phyloP scores from a whole-genome alignment of 164 flowering plant genomes.

The Saururus chinensis region DNA sequence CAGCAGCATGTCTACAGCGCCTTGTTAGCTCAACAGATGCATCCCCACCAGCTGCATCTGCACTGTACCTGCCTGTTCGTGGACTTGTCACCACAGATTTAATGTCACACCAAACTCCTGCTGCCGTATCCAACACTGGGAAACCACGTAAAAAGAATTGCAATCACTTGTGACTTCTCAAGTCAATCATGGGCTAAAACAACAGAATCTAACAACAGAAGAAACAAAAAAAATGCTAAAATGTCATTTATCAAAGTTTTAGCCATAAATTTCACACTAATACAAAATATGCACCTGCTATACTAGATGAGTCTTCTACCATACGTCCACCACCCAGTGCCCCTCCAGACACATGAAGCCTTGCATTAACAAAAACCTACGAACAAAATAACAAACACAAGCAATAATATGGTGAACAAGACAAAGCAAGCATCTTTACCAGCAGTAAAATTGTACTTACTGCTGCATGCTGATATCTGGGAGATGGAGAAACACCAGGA shows the following conservation, averaged over 20 bases:
- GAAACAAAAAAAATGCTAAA: too few relatives aligned
- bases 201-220: too few relatives aligned
- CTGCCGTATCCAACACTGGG: constrained; percentile 96
- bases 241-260: too few relatives aligned
- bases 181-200: too few relatives aligned
- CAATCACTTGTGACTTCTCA: not conserved
- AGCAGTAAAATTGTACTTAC: constrained; percentile 31
- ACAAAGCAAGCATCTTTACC: constrained; percentile 1
- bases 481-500: constrained; percentile 98
- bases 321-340: constrained; percentile 99
- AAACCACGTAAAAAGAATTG: too few relatives aligned
- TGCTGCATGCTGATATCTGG: constrained; percentile 99
- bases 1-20: constrained; percentile 99
- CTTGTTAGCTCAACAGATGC: constrained; percentile 94
- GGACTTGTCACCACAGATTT: constrained; percentile 95
- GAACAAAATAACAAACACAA: not conserved
- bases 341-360: constrained; percentile 99
- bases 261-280: too few relatives aligned
- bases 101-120: constrained; percentile 99
- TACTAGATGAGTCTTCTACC: constrained; percentile 98
- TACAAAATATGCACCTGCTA: constrained; percentile 54
- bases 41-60: constrained; percentile 99
- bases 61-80: constrained; percentile 91
- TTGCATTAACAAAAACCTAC: constrained; percentile 98
- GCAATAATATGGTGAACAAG: not conserved